Evolutionary conservation across 768 basidiomycete genomes (phyloP).

Genomic region (Boletus insuetus): DNA sequence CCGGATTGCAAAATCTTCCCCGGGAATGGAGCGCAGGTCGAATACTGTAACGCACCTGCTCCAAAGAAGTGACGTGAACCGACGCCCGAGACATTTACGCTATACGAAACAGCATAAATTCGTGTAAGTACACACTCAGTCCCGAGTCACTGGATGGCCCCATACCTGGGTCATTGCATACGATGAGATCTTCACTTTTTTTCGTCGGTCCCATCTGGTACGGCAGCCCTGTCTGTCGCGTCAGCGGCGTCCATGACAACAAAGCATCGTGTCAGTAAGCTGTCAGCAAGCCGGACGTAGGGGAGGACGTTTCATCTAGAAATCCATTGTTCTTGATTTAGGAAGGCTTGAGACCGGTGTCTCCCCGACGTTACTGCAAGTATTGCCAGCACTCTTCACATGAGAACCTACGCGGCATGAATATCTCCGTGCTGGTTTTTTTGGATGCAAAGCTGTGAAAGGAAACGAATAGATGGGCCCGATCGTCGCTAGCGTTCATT

Average conservation of each 20-base stretch:
- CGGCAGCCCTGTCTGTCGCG: too few relatives aligned
- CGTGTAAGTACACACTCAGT: background rate
- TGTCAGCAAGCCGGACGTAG: background rate
- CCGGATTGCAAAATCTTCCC: background rate
- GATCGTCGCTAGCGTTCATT: background rate
- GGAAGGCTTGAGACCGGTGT: background rate
- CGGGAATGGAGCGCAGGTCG: background rate
- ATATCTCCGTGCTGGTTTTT: background rate
- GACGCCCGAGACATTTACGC: conserved; percentile 1
- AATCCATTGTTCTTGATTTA: background rate
- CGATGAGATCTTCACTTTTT: background rate
- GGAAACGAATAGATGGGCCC: background rate
- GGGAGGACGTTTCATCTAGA: background rate
- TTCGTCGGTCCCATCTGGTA: background rate
- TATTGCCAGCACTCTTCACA: background rate
- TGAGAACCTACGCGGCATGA: background rate
- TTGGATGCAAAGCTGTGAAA: background rate
- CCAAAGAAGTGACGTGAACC: background rate
- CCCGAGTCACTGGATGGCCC: background rate
- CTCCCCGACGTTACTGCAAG: background rate
- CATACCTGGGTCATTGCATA: background rate
- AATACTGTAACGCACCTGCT: background rate
- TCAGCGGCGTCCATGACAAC: background rate
- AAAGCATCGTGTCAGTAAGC: background rate
- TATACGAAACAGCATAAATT: background rate